A percentile compares a stretch with the other conserved stretches of the same genome.
These are phyloP conservation scores for Barbarea vulgaris DNA, from an alignment of 345 rosid genomes.

Conservation along the genomic window DNA sequence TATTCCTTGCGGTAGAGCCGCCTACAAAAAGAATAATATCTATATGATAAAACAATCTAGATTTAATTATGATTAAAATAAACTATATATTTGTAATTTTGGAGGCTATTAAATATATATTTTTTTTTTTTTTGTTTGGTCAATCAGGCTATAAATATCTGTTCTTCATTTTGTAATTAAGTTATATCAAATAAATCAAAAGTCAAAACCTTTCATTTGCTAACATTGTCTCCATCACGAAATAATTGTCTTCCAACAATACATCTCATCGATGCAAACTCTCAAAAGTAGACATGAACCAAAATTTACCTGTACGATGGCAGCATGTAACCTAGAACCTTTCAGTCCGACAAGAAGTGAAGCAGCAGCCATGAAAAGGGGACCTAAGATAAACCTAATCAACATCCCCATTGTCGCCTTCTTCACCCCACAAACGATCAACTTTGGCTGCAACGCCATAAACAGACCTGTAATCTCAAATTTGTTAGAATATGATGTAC, in stretches of 20 bases:
- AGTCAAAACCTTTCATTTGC: no score
- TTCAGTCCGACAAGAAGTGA: constrained; percentile 56
- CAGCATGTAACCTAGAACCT: constrained; percentile 61
- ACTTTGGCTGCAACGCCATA: constrained; percentile 79
- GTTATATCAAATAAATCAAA: not conserved
- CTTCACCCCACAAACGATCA: constrained; percentile 66
- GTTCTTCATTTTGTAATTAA: not conserved
- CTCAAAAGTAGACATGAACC: not conserved
- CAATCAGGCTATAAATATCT: not conserved
- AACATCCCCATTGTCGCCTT: constrained; percentile 65
- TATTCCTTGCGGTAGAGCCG: constrained; percentile 84
- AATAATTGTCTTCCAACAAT: not conserved
- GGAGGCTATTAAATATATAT: not conserved
- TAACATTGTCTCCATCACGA: not conserved
- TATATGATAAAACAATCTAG: not conserved
- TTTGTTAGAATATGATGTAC: not conserved
- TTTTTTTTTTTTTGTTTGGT: not conserved
- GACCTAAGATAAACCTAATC: constrained; percentile 67
- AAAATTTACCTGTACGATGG: constrained; percentile 66
- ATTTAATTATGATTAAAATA: not conserved
- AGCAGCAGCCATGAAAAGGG: constrained; percentile 57
- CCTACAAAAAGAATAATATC: constrained; percentile 44
- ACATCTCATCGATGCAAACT: not conserved
- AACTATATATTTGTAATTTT: not conserved
- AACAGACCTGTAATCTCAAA: constrained; percentile 54